A percentile compares a stretch with the other conserved stretches of the same genome.
Conservation (phyloP, 2,329 filamentous ascomycete species). For the Hymenoscyphus linearis region DNA sequence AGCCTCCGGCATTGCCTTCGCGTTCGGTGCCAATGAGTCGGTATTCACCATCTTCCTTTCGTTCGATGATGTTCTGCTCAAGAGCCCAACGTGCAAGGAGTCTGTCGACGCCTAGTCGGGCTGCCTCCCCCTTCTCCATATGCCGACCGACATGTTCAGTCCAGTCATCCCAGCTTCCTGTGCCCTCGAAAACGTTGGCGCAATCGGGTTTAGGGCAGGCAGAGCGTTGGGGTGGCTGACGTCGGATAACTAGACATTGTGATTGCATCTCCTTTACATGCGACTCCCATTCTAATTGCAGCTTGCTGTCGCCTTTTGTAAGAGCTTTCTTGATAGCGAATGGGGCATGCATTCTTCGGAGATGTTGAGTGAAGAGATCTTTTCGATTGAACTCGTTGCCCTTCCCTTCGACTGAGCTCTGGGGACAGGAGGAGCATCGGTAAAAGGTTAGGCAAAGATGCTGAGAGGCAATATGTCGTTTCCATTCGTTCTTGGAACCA, state of each 20-base stretch:
- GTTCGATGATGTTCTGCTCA: conserved; percentile 58
- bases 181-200: conserved; percentile 62
- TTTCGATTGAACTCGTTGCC: conserved; percentile 84
- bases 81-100: conserved; percentile 57
- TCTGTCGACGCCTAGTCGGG: conserved; percentile 50
- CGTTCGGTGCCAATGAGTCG: conserved; percentile 44
- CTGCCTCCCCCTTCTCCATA: conserved; percentile 68
- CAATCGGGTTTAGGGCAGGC: conserved; percentile 71
- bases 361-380: conserved; percentile 90
- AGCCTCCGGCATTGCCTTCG: conserved; percentile 29
- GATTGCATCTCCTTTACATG: conserved; percentile 66
- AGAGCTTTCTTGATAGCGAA: conserved; percentile 56
- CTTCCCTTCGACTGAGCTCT: conserved; percentile 48
- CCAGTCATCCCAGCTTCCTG: conserved; percentile 78
- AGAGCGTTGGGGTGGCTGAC: conserved; percentile 65
- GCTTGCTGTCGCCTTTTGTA: conserved; percentile 52
- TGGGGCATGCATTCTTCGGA: conserved; percentile 86
- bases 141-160: conserved; percentile 91
- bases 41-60: conserved; percentile 51
- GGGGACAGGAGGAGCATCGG: conserved; percentile 56
- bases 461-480: conserved; percentile 85
- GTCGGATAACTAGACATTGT: conserved; percentile 66
- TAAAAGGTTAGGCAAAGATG: conserved; percentile 70
- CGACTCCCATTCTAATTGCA: conserved; percentile 58
- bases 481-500: conserved; percentile 96